Evolutionary conservation across 768 basidiomycete species (phyloP).

Genomic region (Coprinellus aureogranulatus): DNA sequence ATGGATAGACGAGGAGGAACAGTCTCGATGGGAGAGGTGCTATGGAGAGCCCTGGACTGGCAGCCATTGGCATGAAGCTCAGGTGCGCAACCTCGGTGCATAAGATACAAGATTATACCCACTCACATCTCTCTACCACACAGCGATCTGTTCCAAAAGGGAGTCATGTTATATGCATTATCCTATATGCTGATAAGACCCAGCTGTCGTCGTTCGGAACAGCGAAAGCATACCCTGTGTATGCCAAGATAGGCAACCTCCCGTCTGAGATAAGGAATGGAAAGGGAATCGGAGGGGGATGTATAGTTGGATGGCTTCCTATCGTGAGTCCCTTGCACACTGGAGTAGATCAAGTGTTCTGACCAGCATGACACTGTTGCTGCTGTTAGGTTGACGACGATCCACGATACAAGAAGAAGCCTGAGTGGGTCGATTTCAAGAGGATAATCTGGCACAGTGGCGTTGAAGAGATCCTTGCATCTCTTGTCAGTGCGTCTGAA

Average conservation of each 20-base stretch:
- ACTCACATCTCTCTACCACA: conserved; percentile 13
- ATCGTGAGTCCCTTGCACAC: conserved; percentile 21
- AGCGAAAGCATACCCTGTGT: conserved; percentile 34
- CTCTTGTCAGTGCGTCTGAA: conserved; percentile 16
- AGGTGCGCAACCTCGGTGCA: conserved; percentile 3
- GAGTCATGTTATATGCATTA: too few species aligned
- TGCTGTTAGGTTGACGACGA: conserved; percentile 27
- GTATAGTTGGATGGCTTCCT: conserved; percentile 35
- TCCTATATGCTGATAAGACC: conserved; percentile 40
- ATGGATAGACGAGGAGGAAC: too few species aligned
- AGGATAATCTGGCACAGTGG: conserved; percentile 35
- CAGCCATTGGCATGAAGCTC: conserved; percentile 7
- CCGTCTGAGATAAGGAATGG: conserved; percentile 12
- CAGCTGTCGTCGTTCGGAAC: conserved; percentile 36
- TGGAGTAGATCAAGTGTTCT: neutral
- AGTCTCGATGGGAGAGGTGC: conserved; percentile 7
- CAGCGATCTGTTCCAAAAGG: conserved; percentile 22
- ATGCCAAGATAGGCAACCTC: conserved; percentile 30
- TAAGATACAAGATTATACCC: neutral
- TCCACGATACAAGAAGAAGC: conserved; percentile 24
- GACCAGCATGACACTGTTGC: neutral
- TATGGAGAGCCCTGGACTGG: conserved; percentile 15
- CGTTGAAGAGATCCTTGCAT: conserved; percentile 26
- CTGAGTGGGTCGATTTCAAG: conserved; percentile 32
- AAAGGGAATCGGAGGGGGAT: neutral